Conservation (phyloP, 176 grass and related monocot genomes). For the Luzula sylvatica region DNA sequence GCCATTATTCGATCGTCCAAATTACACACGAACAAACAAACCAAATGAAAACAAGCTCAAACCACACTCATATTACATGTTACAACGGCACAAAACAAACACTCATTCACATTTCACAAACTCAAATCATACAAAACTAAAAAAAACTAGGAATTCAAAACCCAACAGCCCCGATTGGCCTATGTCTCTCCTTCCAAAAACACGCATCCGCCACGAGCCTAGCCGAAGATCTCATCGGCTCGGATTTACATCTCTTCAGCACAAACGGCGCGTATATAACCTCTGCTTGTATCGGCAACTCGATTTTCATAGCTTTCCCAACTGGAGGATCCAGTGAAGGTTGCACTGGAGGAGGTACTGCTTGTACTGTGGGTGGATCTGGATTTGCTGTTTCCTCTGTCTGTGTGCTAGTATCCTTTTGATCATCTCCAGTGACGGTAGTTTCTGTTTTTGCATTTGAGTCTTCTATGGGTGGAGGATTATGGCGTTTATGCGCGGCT, state of each 20-base stretch:
- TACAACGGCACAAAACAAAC: constrained; percentile 9
- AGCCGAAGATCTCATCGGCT: constrained; percentile 65
- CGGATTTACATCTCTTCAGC: constrained; percentile 85
- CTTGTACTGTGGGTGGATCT: neutral
- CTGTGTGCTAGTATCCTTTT: constrained; percentile 16
- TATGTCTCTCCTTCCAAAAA: constrained; percentile 94
- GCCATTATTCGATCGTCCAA: constrained; percentile 38
- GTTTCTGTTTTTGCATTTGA: constrained; percentile 9
- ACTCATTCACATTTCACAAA: constrained; percentile 25
- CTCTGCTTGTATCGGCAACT: constrained; percentile 12
- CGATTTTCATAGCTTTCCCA: constrained; percentile 24
- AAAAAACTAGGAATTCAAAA: constrained; percentile 45
- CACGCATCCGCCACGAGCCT: constrained; percentile 61
- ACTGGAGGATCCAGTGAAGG: neutral
- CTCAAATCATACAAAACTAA: constrained; percentile 18
- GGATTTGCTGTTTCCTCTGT: constrained; percentile 9
- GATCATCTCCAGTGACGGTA: neutral
- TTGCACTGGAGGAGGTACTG: neutral
- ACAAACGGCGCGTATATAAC: constrained; percentile 59
- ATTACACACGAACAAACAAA: constrained; percentile 41
- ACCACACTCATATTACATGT: constrained; percentile 32
- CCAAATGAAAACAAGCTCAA: constrained; percentile 19
- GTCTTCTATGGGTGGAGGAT: constrained; percentile 15
- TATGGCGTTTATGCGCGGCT: constrained; percentile 34
- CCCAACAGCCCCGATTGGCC: constrained; percentile 66